phyloP scores from a whole-genome alignment of 352 stramenopile genomes.

The Globisporangium splendens region DNA sequence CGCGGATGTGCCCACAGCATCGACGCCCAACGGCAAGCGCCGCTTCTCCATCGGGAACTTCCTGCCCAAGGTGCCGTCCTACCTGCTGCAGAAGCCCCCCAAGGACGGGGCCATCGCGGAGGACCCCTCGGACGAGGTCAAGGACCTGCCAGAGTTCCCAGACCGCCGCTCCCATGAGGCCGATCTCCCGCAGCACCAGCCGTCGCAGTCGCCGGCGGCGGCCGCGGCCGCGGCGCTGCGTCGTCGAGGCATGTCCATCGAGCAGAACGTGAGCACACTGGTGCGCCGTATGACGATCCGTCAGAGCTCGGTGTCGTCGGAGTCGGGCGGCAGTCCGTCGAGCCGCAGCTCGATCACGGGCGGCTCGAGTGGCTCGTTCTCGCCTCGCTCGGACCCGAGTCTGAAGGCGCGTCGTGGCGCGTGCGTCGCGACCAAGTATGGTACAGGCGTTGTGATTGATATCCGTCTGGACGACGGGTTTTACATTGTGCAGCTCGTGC shows the following conservation, averaged over 20 bases:
- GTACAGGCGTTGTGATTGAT: constrained; percentile 70
- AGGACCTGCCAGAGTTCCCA: constrained; percentile 41
- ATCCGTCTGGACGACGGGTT: constrained; percentile 68
- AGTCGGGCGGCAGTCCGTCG: constrained; percentile 13
- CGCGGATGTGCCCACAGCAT: constrained; percentile 9
- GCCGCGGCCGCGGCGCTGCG: constrained; percentile 25
- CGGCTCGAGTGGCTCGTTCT: constrained; percentile 14
- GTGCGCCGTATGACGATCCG: constrained; percentile 54
- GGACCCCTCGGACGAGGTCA: constrained; percentile 27
- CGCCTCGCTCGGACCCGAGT: constrained; percentile 29
- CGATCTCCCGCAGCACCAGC: constrained; percentile 6
- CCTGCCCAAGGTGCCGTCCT: constrained; percentile 55
- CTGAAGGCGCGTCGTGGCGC: constrained; percentile 50
- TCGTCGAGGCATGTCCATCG: constrained; percentile 47
- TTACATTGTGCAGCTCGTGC: constrained; percentile 73
- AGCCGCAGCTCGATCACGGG: constrained; percentile 22
- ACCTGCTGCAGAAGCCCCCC: constrained; percentile 34
- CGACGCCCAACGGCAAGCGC: constrained; percentile 19
- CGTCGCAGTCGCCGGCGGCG: constrained; percentile 26
- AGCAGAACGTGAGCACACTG: constrained; percentile 45
- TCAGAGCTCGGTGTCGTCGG: constrained; percentile 27
- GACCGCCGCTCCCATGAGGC: constrained; percentile 9
- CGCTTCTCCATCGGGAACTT: constrained; percentile 46
- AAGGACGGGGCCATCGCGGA: background rate
- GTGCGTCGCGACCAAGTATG: constrained; percentile 75